phyloP scores from a whole-genome alignment of 176 grass and related monocot species.

The Ensete ventricosum region DNA sequence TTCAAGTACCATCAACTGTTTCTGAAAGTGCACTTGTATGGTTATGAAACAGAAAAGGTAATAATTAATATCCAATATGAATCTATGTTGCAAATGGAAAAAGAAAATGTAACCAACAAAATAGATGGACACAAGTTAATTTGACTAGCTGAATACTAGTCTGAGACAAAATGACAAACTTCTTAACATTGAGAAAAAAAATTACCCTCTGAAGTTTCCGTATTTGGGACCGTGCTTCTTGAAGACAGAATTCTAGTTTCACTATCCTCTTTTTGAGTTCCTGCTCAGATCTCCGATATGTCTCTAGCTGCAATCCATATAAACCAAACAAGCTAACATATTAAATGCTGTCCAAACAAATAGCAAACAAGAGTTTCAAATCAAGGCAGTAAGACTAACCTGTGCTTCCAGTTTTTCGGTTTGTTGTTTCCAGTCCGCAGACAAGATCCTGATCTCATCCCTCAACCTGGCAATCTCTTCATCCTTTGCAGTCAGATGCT shows the following conservation, averaged over 20 bases:
- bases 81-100: too few species aligned
- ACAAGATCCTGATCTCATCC: conserved; percentile 84
- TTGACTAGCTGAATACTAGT: too few species aligned
- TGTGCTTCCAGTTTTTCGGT: conserved; percentile 76
- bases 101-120: neutral
- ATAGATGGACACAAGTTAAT: neutral
- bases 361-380: conserved; percentile 4
- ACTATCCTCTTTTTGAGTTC: conserved; percentile 86
- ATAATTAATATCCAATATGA: too few species aligned
- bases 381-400: conserved; percentile 17
- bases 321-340: neutral
- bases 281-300: conserved; percentile 62
- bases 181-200: neutral
- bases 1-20: too few species aligned
- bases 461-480: conserved; percentile 63
- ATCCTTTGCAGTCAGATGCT: conserved; percentile 65
- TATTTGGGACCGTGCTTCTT: conserved; percentile 85
- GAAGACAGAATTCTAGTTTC: conserved; percentile 93
- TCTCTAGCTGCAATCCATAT: conserved; percentile 50
- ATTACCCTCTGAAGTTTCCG: conserved; percentile 83
- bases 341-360: neutral
- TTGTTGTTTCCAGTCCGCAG: conserved; percentile 73
- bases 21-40: too few species aligned
- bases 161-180: neutral
- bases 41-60: too few species aligned